Percentiles rank a stretch among this genome's conserved stretches.
Conservation (phyloP, 768 basidiomycete genomes). For the Nidularia sp. region DNA sequence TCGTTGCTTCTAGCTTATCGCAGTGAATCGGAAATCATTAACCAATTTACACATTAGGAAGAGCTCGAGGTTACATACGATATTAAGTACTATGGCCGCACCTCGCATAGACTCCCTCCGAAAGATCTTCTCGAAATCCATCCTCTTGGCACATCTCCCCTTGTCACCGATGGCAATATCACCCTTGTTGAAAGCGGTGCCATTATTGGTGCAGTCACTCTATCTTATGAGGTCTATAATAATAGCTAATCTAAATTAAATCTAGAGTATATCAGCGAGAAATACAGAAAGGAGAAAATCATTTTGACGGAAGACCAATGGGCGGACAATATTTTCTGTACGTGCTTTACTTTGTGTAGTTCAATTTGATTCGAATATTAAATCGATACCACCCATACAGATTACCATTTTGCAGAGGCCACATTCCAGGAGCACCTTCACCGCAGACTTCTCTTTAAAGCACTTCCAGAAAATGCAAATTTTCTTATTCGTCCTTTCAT, state of each 20-base stretch:
- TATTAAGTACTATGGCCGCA: background rate
- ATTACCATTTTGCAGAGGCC: background rate
- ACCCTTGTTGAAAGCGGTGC: background rate
- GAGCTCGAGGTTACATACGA: background rate
- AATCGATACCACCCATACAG: background rate
- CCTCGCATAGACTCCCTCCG: background rate
- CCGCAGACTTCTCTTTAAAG: background rate
- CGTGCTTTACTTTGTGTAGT: background rate
- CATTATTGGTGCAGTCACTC: background rate
- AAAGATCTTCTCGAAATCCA: background rate
- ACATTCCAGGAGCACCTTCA: background rate
- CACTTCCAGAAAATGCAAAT: background rate
- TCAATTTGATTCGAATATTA: background rate
- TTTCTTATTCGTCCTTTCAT: background rate
- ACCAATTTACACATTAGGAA: background rate
- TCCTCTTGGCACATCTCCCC: background rate
- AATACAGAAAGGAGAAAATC: background rate
- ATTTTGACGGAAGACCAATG: background rate
- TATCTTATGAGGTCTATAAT: background rate
- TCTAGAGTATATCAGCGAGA: background rate
- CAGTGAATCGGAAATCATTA: background rate
- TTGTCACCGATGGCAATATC: background rate
- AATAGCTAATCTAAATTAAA: background rate
- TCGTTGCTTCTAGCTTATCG: background rate
- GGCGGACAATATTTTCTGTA: background rate